Conservation (phyloP, 106 monocot genomes). For the Phalaenopsis aphrodite region DNA sequence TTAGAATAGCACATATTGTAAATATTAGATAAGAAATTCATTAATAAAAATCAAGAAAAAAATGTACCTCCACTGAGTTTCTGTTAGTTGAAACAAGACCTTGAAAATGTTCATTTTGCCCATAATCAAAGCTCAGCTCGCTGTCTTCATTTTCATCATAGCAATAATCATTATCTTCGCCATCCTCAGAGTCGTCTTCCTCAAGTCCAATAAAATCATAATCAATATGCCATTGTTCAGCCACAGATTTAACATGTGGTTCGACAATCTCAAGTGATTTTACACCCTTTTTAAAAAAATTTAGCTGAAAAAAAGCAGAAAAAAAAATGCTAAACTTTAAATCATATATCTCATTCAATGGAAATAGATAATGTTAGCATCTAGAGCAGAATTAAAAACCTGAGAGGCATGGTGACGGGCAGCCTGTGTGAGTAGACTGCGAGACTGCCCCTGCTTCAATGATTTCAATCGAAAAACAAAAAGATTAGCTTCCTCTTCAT, state of each 20-base stretch:
- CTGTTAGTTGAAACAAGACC: constrained; percentile 27
- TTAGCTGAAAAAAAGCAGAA: constrained; percentile 26
- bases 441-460: constrained; percentile 86
- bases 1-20: neutral
- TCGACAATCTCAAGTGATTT: constrained; percentile 48
- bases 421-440: constrained; percentile 88
- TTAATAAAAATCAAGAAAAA: neutral
- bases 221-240: constrained; percentile 54
- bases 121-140: constrained; percentile 63
- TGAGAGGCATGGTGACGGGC: constrained; percentile 92
- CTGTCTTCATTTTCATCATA: constrained; percentile 38
- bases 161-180: constrained; percentile 19
- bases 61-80: constrained; percentile 48
- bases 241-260: constrained; percentile 41
- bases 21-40: neutral
- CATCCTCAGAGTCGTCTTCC: constrained; percentile 36
- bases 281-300: constrained; percentile 75
- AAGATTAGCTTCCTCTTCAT: constrained; percentile 72
- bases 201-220: constrained; percentile 50
- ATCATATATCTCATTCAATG: constrained; percentile 6
- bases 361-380: constrained; percentile 2
- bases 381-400: constrained; percentile 26
- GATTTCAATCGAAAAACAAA: constrained; percentile 94
- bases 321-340: neutral
- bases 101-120: constrained; percentile 24